Evolutionary conservation across 2,329 filamentous ascomycete genomes (phyloP).

Genomic region (Botryotinia globosa): DNA sequence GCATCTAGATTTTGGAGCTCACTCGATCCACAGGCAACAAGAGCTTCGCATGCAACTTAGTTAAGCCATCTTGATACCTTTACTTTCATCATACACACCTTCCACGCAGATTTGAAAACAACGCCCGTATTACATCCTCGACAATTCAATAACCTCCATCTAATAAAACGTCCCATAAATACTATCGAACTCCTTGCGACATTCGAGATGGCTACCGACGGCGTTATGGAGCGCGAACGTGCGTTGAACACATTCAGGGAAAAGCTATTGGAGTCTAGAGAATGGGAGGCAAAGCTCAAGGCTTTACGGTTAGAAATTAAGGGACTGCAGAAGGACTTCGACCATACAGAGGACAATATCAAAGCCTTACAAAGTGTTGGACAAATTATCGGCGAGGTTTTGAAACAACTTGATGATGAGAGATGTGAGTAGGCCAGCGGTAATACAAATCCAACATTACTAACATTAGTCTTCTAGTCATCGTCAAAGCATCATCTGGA

Average conservation of each 20-base stretch:
- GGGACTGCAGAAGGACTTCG: slow-evolving; percentile 88
- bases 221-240: slow-evolving; percentile 54
- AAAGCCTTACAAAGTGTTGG: slow-evolving; percentile 98
- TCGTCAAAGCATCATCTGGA: slow-evolving; percentile 96
- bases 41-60: slow-evolving; percentile 21
- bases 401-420: slow-evolving; percentile 98
- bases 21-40: slow-evolving; percentile 15
- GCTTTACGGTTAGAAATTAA: slow-evolving; percentile 92
- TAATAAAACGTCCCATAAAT: neutral
- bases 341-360: slow-evolving; percentile 98
- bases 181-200: neutral
- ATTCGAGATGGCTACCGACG: slow-evolving; percentile 29
- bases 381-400: slow-evolving; percentile 97
- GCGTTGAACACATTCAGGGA: slow-evolving; percentile 75
- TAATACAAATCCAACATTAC: slow-evolving; percentile 16
- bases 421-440: slow-evolving; percentile 66
- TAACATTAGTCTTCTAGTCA: slow-evolving; percentile 58
- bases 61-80: slow-evolving; percentile 5
- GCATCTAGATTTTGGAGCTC: neutral
- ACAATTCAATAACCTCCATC: neutral
- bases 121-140: neutral
- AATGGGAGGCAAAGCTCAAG: slow-evolving; percentile 99
- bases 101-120: slow-evolving; percentile 8
- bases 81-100: slow-evolving; percentile 20
- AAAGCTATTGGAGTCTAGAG: slow-evolving; percentile 88